These are phyloP conservation scores for Pholiota adiposa DNA, from an alignment of 1,284 basidiomycete genomes.

Conservation along the genomic window DNA sequence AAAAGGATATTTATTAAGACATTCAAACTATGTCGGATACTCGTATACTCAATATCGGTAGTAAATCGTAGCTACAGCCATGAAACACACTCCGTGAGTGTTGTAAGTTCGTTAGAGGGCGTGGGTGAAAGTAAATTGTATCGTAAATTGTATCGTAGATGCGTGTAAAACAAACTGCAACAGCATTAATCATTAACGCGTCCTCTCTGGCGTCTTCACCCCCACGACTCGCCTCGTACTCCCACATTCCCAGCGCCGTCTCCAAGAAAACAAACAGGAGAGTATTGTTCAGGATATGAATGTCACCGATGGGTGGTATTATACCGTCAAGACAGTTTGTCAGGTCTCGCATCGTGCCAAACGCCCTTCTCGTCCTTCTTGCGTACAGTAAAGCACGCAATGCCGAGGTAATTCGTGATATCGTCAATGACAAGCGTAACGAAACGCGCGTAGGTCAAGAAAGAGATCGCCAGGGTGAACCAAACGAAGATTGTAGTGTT, in stretches of 20 bases:
- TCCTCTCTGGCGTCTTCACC: not conserved
- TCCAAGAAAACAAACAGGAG: not conserved
- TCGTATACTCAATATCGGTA: not conserved
- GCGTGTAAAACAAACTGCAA: not conserved
- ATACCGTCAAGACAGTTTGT: not conserved
- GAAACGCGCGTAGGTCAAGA: constrained; percentile 80
- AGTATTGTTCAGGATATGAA: not conserved
- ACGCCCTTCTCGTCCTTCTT: constrained; percentile 78
- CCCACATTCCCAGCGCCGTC: not conserved
- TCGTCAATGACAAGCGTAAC: constrained; percentile 82
- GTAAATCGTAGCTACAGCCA: not conserved
- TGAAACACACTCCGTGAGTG: not conserved
- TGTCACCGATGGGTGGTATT: not conserved
- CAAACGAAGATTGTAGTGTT: constrained; percentile 72
- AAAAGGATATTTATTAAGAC: not conserved
- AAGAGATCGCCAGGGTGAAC: constrained; percentile 67
- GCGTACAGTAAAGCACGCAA: constrained; percentile 88
- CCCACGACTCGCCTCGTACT: not conserved
- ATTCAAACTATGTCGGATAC: not conserved
- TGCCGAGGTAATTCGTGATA: constrained; percentile 86
- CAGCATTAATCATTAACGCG: not conserved
- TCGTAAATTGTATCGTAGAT: constrained; percentile 7
- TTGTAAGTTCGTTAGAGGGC: not conserved
- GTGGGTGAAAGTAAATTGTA: not conserved
- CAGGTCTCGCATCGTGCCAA: constrained; percentile 47